phyloP scores from a whole-genome alignment of 2,329 filamentous ascomycete genomes.

The Curvularia sp. region DNA sequence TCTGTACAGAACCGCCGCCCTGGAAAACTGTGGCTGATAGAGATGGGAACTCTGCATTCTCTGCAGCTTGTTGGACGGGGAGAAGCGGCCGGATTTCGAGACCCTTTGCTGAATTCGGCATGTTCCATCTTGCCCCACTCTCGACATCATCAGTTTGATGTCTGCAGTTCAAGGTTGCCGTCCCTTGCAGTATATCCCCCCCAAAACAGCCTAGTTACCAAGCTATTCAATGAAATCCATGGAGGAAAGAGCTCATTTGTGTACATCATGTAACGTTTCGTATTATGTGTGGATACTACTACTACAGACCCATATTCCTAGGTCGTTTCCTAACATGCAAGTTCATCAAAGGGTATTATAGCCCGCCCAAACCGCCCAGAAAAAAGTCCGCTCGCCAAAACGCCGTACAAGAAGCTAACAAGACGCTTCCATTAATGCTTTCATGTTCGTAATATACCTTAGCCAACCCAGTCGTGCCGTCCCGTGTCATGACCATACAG shows the following conservation, averaged over 20 bases:
- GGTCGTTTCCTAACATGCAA: conserved; percentile 15
- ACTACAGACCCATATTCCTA: conserved; percentile 5
- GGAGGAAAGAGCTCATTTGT: not conserved
- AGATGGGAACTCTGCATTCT: not conserved
- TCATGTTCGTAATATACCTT: conserved; percentile 31
- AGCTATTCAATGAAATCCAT: not conserved
- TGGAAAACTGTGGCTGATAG: not conserved
- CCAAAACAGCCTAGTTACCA: conserved; percentile 3
- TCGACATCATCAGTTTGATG: conserved; percentile 11
- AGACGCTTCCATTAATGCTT: conserved; percentile 20
- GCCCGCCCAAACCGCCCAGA: conserved; percentile 12
- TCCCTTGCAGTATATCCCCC: not conserved
- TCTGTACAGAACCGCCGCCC: not conserved
- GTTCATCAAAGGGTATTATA: conserved; percentile 23
- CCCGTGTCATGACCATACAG: not conserved
- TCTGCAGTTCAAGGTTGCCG: conserved; percentile 10
- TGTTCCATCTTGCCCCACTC: conserved; percentile 12
- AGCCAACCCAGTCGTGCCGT: conserved; percentile 11
- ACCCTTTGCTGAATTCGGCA: conserved; percentile 1
- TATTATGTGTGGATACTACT: conserved; percentile 16
- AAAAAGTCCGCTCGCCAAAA: conserved; percentile 13
- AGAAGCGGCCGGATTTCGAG: conserved; percentile 10
- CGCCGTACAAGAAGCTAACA: conserved; percentile 18
- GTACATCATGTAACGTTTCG: conserved; percentile 1
- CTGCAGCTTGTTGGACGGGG: not conserved